Evolutionary conservation across 441 rosid species (phyloP), one percentile per base, ranked within the genome.

Genomic region (Theobroma grandiflorum): DNA sequence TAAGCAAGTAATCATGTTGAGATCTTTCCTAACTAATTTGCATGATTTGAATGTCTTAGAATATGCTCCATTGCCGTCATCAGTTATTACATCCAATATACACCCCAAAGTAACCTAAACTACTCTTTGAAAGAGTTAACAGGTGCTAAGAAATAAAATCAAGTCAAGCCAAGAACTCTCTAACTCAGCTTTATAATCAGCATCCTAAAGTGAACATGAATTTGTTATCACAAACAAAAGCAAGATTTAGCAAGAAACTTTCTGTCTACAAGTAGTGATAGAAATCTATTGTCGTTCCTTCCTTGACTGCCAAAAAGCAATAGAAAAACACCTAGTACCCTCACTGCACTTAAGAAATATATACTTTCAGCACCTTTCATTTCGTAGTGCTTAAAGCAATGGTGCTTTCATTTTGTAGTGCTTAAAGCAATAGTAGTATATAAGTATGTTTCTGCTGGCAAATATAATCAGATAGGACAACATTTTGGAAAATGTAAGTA

Each of bases 171-270:
- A 76, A 63, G 47, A 43, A 37, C 9, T 65, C 47, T 47, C 18
- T 15, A 50, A 12, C 50, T 47, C 26, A 9, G 61, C 62, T 47
- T 35, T 20, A 11, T 52, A 66, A 35, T 20, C 37, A 1, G 4
- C 78, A 61, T 26, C 10, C 18, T 35, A 31, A n/a, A 68, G 14
- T 40, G 11, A 57, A 58, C 35, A n/a, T 20, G 66, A 37, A 18
- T 55, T 55, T 40, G 52, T 57, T 16, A 16, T 31, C 6, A 71
- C 22, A 52, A 72, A 72, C 45, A 35, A 40, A 18, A 14, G 50
- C 66, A 38, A 18, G 18, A 47, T 40, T 74, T 22, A 40, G 66
- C 38, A 74, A 20, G 52, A 73, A 74, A 74, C 66, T 57, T 72
- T 61, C 16, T 16, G 66, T 74, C 50, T 74, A 74, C 18, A 50